Base-by-base conservation (phyloP, 179 eudicot genomes). In the Vitellaria paradoxa region DNA sequence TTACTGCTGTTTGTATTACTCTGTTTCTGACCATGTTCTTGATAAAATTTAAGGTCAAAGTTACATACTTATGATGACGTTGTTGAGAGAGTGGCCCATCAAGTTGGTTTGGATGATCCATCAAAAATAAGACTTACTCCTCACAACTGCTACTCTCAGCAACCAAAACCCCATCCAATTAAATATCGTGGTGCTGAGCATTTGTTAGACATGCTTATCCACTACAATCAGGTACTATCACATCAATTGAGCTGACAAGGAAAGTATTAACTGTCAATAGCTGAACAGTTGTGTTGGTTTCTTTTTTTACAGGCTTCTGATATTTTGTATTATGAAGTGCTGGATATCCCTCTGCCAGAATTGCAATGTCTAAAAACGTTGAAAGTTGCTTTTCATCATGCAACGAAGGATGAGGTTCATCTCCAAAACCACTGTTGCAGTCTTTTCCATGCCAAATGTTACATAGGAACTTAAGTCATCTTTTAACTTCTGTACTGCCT, bases 321-420 rank as follows among this genome's bases (percentile, higher is more conserved):
- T 80, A 87, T 93, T 74, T 77, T 93, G 82, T 92, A 93, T 78
- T 93, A 93, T 79, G 98, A 93, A 87, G 91, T 89, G 75, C 82
- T 93, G 62, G 97, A 93, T 82, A 92, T 93, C 76, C 98, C 98
- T 70, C 85, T 92, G 65, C 98, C 98, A 57, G 95, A 93, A 78
- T 78, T 91, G 72, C 97, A 93, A 87, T 88, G 97, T 52, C 84
- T 92, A n/a, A 92, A 92, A 81, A 91, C 86, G 70, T 87, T 92
- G 50, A 92, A 91, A 81, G 89, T 92, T 67, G 89, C 91, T 30
- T 92, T 85, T 77, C 89, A 92, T 82, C 85, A 84, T 80, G 86
- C 91, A 9, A 81, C 87, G 6, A 91, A 91, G 71, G 94, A 92
- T 75, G 97, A 89, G 79, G 95, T 91, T 45, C 45, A 14, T 42